Conservation (phyloP, 2,329 filamentous ascomycete genomes). For the Rosellinia necatrix region DNA sequence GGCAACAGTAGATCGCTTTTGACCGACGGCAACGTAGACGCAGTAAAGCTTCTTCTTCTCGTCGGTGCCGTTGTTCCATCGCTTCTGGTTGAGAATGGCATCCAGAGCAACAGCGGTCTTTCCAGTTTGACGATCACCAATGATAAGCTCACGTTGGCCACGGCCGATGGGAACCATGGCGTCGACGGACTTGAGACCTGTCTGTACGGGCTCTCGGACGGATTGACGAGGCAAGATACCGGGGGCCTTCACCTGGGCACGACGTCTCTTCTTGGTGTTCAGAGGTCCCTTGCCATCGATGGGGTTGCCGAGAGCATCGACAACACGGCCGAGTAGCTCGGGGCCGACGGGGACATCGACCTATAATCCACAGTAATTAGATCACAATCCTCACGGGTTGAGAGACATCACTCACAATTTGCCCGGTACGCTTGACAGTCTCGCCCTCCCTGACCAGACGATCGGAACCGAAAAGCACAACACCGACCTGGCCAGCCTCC, state of each 20-base stretch:
- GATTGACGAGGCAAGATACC: constrained; percentile 96
- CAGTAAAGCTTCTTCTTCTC: constrained; percentile 99
- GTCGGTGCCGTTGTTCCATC: constrained; percentile 87
- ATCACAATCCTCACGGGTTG: not conserved
- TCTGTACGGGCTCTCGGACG: constrained; percentile 99
- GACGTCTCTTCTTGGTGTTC: constrained; percentile 87
- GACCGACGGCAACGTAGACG: constrained; percentile 97
- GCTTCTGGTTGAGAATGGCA: constrained; percentile 98
- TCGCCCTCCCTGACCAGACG: constrained; percentile 99
- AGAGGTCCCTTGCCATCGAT: constrained; percentile 99
- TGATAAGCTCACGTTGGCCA: constrained; percentile 99
- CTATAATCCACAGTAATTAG: constrained; percentile 50
- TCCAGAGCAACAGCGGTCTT: constrained; percentile 99
- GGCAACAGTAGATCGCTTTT: constrained; percentile 99
- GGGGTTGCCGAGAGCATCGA: constrained; percentile 98
- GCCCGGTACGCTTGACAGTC: constrained; percentile 98
- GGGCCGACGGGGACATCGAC: constrained; percentile 94
- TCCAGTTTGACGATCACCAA: constrained; percentile 99
- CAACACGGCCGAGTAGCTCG: constrained; percentile 94
- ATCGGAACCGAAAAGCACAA: constrained; percentile 99
- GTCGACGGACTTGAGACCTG: constrained; percentile 98
- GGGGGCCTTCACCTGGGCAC: constrained; percentile 98
- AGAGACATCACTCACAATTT: constrained; percentile 78
- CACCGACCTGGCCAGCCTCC: constrained; percentile 99
- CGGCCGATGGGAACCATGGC: constrained; percentile 99